These are phyloP conservation scores for Phanerodontia chrysosporium DNA, from an alignment of 768 basidiomycete genomes.

Conservation along the genomic window DNA sequence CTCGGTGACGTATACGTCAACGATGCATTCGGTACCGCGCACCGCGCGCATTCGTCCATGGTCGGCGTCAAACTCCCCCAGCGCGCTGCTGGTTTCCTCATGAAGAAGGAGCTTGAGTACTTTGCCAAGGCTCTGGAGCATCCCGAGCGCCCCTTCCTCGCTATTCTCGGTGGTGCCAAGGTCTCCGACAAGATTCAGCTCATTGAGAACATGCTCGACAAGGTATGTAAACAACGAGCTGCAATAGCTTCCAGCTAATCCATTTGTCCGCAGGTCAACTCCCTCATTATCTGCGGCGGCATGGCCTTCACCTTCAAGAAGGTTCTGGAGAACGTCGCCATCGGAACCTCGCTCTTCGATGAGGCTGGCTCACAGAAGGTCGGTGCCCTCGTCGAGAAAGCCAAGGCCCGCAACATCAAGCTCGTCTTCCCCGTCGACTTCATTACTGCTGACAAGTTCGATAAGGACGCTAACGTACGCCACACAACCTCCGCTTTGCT, in stretches of 20 bases:
- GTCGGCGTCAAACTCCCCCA: constrained; percentile 92
- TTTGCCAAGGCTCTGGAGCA: constrained; percentile 96
- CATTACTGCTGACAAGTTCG: constrained; percentile 92
- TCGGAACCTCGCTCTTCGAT: constrained; percentile 93
- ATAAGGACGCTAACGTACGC: constrained; percentile 79
- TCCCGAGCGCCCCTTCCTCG: constrained; percentile 94
- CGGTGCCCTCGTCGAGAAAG: constrained; percentile 78
- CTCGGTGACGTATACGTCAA: constrained; percentile 98
- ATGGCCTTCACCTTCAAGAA: constrained; percentile 99
- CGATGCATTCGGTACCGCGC: constrained; percentile 98
- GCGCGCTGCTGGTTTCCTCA: constrained; percentile 91
- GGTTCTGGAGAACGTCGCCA: constrained; percentile 73
- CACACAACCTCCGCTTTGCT: neutral
- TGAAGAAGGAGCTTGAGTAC: constrained; percentile 98
- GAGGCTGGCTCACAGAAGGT: constrained; percentile 86
- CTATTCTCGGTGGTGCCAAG: constrained; percentile 97
- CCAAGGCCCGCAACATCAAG: constrained; percentile 86
- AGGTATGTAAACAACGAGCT: constrained; percentile 61
- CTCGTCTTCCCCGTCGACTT: constrained; percentile 95
- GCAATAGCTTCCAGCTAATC: no score
- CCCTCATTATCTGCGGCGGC: constrained; percentile 93
- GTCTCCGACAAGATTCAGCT: constrained; percentile 98
- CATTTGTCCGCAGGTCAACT: constrained; percentile 95
- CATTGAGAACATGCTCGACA: constrained; percentile 98
- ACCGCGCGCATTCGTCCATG: constrained; percentile 98